A percentile compares a stretch with the other conserved stretches of the same genome.
These are phyloP conservation scores for Penicillium sclerotiorum DNA, from an alignment of 2,329 filamentous ascomycete genomes.

Conservation along the genomic window DNA sequence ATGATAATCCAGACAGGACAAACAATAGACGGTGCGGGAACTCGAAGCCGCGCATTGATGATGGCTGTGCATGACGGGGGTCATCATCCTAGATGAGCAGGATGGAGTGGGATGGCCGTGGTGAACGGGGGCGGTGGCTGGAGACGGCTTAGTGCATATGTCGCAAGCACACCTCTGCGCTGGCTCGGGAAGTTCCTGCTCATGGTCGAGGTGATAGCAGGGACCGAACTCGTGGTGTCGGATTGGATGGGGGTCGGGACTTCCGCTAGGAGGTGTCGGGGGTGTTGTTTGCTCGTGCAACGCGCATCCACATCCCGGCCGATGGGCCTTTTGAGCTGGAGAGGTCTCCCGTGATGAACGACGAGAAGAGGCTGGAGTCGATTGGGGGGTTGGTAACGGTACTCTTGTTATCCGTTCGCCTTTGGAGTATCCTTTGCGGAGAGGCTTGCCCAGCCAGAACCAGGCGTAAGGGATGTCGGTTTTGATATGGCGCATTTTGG, in stretches of 20 bases:
- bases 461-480: constrained; percentile 24
- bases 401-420: constrained; percentile 21
- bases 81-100: background rate
- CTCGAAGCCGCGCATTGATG: background rate
- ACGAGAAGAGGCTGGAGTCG: background rate
- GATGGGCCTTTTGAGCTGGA: constrained; percentile 6
- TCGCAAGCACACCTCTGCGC: background rate
- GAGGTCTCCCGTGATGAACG: constrained; percentile 11
- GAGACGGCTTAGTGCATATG: background rate
- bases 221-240: background rate
- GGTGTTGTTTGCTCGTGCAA: constrained; percentile 3
- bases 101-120: background rate
- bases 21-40: background rate
- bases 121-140: background rate
- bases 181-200: background rate
- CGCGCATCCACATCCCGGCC: constrained; percentile 8
- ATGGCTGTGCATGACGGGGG: background rate
- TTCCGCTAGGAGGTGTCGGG: constrained; percentile 7
- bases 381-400: background rate
- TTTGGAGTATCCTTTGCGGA: constrained; percentile 16
- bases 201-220: background rate
- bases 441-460: constrained; percentile 28
- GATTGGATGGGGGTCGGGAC: background rate
- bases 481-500: constrained; percentile 1
- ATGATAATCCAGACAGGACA: background rate